These are phyloP conservation scores for Aspergillus sp. DNA, from an alignment of 2,329 filamentous ascomycete species.

Conservation along the genomic window DNA sequence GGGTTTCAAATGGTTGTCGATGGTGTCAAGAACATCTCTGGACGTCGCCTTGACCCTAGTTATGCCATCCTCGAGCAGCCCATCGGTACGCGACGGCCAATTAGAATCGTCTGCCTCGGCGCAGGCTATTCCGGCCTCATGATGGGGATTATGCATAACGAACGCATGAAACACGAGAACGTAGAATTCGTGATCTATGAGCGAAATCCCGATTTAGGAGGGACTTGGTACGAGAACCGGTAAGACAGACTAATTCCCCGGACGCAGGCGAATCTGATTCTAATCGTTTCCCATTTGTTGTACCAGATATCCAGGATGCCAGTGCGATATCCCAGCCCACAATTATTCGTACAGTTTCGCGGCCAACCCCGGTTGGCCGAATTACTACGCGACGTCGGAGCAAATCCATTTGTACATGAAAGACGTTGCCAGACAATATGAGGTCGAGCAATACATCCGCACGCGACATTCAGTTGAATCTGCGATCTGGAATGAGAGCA, in stretches of 20 bases:
- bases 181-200: slow-evolving; percentile 26
- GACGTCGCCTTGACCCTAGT: neutral
- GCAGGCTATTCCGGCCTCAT: slow-evolving; percentile 17
- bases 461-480: slow-evolving; percentile 34
- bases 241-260: too few species aligned
- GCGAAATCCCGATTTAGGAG: slow-evolving; percentile 29
- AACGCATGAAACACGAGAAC: slow-evolving; percentile 7
- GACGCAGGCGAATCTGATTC: too few species aligned
- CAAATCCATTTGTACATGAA: slow-evolving; percentile 47
- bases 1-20: neutral
- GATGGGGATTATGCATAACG: slow-evolving; percentile 26
- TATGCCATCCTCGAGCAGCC: slow-evolving; percentile 7
- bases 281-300: too few species aligned
- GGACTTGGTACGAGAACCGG: slow-evolving; percentile 32
- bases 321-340: slow-evolving; percentile 23
- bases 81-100: slow-evolving; percentile 7
- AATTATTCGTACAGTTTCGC: slow-evolving; percentile 44
- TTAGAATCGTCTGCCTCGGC: slow-evolving; percentile 15
- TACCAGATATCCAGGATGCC: slow-evolving; percentile 33
- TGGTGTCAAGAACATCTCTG: neutral
- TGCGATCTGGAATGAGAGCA: slow-evolving; percentile 35
- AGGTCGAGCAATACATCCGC: slow-evolving; percentile 37
- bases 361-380: slow-evolving; percentile 44
- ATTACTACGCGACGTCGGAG: slow-evolving; percentile 38
- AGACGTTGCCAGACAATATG: slow-evolving; percentile 36